These are phyloP conservation scores for Gossypium lobatum DNA, from an alignment of 441 rosid species.

Conservation along the genomic window DNA sequence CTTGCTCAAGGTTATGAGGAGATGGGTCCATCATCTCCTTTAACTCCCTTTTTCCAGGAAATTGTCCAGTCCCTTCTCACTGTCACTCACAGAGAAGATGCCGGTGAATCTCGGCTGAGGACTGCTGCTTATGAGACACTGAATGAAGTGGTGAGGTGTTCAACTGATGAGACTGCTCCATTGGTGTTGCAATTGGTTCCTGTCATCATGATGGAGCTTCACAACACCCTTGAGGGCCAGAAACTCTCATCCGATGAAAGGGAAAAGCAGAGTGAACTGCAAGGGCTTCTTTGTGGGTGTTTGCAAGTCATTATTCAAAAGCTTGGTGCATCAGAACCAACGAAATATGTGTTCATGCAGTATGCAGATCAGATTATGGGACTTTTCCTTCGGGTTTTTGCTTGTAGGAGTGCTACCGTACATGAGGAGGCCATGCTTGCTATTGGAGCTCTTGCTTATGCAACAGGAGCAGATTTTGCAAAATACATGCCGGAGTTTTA, in stretches of 20 bases:
- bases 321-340: conserved; percentile 57
- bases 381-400: conserved; percentile 63
- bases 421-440: conserved; percentile 76
- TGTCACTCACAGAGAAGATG: conserved; percentile 61
- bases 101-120: conserved; percentile 60
- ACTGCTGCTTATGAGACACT: conserved; percentile 69
- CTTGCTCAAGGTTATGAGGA: conserved; percentile 65
- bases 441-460: conserved; percentile 75
- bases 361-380: conserved; percentile 65
- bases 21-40: conserved; percentile 34
- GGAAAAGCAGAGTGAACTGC: conserved; percentile 64
- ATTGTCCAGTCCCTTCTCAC: conserved; percentile 53
- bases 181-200: conserved; percentile 63
- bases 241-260: conserved; percentile 54
- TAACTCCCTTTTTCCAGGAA: conserved; percentile 65
- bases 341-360: conserved; percentile 50
- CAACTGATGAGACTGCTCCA: conserved; percentile 59
- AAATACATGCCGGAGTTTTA: conserved; percentile 71
- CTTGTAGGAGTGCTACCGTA: conserved; percentile 56
- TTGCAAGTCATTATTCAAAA: conserved; percentile 69
- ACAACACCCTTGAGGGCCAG: conserved; percentile 60
- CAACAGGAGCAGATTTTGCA: conserved; percentile 49
- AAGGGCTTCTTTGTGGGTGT: conserved; percentile 62
- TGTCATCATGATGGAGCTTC: conserved; percentile 64
- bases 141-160: conserved; percentile 73